Conservation (phyloP, 805 yeast genomes). For the Cyberlindnera samutprakarnensis region DNA sequence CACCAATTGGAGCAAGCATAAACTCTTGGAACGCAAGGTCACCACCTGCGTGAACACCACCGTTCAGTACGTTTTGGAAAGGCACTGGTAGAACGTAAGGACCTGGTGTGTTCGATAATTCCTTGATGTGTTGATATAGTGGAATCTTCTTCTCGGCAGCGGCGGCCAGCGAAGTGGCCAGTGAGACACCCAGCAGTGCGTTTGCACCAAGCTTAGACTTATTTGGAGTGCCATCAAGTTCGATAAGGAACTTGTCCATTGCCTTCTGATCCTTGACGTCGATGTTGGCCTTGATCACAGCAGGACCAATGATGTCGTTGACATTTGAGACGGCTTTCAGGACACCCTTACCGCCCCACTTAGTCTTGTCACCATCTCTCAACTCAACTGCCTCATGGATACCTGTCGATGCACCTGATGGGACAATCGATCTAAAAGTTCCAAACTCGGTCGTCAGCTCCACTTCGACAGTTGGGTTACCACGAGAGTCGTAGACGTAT, state of each 20-base stretch:
- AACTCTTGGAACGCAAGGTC: constrained; percentile 98
- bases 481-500: constrained; percentile 98
- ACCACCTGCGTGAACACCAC: constrained; percentile 99
- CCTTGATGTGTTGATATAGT: constrained; percentile 86
- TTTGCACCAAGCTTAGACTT: constrained; percentile 97
- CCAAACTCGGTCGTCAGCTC: constrained; percentile 92
- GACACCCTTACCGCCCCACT: constrained; percentile 99
- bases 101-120: constrained; percentile 59
- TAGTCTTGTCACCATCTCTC: constrained; percentile 96
- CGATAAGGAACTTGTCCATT: constrained; percentile 77
- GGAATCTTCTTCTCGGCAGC: constrained; percentile 95
- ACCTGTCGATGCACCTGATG: constrained; percentile 99
- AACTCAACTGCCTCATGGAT: constrained; percentile 96
- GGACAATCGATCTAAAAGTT: constrained; percentile 93
- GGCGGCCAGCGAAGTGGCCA: constrained; percentile 96
- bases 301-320: constrained; percentile 92
- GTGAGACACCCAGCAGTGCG: constrained; percentile 96
- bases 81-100: constrained; percentile 98
- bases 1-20: constrained; percentile 96
- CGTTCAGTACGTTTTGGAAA: constrained; percentile 97
- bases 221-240: constrained; percentile 95
- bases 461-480: constrained; percentile 99
- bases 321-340: constrained; percentile 94
- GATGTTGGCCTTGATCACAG: constrained; percentile 69
- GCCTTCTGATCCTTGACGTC: constrained; percentile 84